Evolutionary conservation across 1,284 basidiomycete species (phyloP), one percentile per base, ranked within the genome.

Genomic region (Rhodotorula sp.): DNA sequence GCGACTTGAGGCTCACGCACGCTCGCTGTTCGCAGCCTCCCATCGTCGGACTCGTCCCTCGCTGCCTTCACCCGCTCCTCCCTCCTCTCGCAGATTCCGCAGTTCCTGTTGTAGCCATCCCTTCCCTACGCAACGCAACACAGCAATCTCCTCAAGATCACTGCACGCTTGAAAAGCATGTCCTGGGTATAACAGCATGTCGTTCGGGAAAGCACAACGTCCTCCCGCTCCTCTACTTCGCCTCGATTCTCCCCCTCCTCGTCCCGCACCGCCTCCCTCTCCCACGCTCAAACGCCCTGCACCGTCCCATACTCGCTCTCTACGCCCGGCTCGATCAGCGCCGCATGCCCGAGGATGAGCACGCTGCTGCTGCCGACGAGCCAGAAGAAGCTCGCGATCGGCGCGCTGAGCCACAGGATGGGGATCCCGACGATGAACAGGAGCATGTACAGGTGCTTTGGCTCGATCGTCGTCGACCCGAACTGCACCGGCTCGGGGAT

Each of bases 271-370:
- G 3, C 48, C 48, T 13, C 48, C 46, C 12, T 19, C 22, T 48
- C 17, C 13, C 46, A 15, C 46, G 46, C 27, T 22, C 39, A 76
- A 21, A 76, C 75, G 7, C 70, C 65, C 82, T 90, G 86, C 39
- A 94, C 90, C 58, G 84, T 81, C 15, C 91, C 88, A 77, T 94
- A 95, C 81, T 94, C 92, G 84, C 90, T 91, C 82, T 92, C 91
- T 70, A 95, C 87, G 32, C 92, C 92, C 19, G 92, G 92, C 81
- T 95, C 92, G 73, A 94, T 87, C 72, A 94, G 79, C 68, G 85
- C 87, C 3, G 92, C 92, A 79, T 95, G 92, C 5, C 85, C 88
- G 69, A 94, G 84, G 79, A 95, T 71, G 27, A 82, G 63, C 77
- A 83, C 74, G 9, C 80, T 78, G 27, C 77, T 79, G 63, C 78